Percentiles rank a stretch among this genome's conserved stretches.
These are phyloP conservation scores for Stromatinia cepivora DNA, from an alignment of 2,329 filamentous ascomycete genomes.

Conservation along the genomic window DNA sequence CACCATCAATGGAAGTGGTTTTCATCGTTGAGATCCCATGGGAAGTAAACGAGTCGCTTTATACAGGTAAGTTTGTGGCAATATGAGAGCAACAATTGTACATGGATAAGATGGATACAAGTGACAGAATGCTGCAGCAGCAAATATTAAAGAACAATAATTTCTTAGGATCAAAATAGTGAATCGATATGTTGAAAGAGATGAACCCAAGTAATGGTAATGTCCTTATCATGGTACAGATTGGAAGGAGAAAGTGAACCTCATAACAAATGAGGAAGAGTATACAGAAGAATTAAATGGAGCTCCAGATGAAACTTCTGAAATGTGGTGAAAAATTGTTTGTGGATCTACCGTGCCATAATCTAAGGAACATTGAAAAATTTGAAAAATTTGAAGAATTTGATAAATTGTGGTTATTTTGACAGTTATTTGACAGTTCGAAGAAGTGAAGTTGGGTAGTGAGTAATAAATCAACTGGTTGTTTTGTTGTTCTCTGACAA, in stretches of 20 bases:
- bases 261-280: neutral
- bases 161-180: neutral
- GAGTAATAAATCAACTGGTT: neutral
- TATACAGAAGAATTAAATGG: neutral
- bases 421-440: neutral
- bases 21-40: neutral
- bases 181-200: neutral
- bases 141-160: neutral
- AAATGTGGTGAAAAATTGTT: neutral
- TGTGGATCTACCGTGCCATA: neutral
- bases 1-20: neutral
- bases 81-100: neutral
- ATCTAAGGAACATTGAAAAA: neutral
- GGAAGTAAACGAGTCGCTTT: neutral
- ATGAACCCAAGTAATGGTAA: neutral
- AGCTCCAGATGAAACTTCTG: neutral
- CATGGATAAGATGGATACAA: neutral
- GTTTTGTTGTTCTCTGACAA: neutral
- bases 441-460: neutral
- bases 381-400: neutral
- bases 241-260: neutral
- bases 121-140: neutral
- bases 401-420: neutral
- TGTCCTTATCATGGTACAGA: neutral
- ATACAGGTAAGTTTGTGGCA: neutral